Conservation (phyloP, 441 rosid species). For the Bruguiera hainesii region DNA sequence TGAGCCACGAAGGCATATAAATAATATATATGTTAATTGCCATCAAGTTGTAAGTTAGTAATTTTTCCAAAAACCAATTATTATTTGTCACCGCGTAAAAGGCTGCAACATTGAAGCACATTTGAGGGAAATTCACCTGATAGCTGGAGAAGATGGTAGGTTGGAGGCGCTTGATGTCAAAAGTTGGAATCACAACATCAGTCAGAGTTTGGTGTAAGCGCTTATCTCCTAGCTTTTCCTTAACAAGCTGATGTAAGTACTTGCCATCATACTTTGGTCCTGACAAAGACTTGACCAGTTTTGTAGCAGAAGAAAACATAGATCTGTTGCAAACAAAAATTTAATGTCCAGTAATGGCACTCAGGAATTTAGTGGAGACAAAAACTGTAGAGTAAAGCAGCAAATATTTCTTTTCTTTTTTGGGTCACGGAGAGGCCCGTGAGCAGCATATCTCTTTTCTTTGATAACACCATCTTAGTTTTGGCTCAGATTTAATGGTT, state of each 20-base stretch:
- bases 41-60: no score
- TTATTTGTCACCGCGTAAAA: no score
- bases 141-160: conserved; percentile 41
- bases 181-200: conserved; percentile 44
- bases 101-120: background rate
- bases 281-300: conserved; percentile 10
- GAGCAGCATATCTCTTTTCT: no score
- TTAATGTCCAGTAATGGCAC: no score
- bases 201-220: conserved; percentile 34
- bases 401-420: no score
- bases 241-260: conserved; percentile 20
- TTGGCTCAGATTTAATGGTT: no score
- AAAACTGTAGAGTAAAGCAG: no score
- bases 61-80: no score
- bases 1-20: background rate
- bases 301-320: background rate
- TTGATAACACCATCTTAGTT: no score
- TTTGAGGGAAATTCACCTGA: conserved; percentile 16
- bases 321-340: background rate
- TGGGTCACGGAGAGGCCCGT: no score
- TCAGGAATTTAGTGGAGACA: no score
- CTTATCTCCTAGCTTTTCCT: conserved; percentile 27
- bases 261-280: conserved; percentile 35
- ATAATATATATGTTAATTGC: no score
- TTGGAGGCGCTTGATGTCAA: conserved; percentile 41